phyloP scores from a whole-genome alignment of 1,284 basidiomycete genomes.

The Cryptococcus sp. region DNA sequence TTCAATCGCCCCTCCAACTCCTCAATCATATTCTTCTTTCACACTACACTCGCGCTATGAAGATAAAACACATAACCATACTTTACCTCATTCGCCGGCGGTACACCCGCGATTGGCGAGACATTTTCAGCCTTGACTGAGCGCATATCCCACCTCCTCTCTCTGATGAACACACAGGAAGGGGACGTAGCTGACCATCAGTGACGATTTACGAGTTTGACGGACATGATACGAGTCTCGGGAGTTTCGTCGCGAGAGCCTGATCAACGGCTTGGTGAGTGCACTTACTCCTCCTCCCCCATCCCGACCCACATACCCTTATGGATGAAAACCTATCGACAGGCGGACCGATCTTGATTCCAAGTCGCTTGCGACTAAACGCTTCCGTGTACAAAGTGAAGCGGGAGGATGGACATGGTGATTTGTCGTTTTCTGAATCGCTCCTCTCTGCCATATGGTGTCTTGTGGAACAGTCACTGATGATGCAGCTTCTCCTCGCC shows the following conservation, averaged over 20 bases:
- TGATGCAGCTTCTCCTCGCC: too few species aligned
- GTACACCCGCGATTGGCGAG: conserved; percentile 38
- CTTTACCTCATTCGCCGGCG: conserved; percentile 46
- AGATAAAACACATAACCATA: conserved; percentile 42
- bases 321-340: conserved; percentile 42
- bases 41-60: conserved; percentile 28
- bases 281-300: too few species aligned
- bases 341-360: conserved; percentile 43
- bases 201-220: too few species aligned
- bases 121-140: conserved; percentile 48
- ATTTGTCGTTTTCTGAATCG: conserved; percentile 41
- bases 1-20: too few species aligned
- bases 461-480: too few species aligned
- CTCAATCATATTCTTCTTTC: not conserved
- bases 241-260: too few species aligned
- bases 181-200: too few species aligned
- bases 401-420: conserved; percentile 41
- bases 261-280: too few species aligned
- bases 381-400: conserved; percentile 45
- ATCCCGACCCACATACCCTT: not conserved
- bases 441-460: too few species aligned
- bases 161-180: too few species aligned
- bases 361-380: conserved; percentile 35
- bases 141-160: conserved; percentile 18
- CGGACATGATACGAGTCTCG: too few species aligned